Conservation (phyloP, 1,284 basidiomycete species). For the Ceraceosorus bombacis region DNA sequence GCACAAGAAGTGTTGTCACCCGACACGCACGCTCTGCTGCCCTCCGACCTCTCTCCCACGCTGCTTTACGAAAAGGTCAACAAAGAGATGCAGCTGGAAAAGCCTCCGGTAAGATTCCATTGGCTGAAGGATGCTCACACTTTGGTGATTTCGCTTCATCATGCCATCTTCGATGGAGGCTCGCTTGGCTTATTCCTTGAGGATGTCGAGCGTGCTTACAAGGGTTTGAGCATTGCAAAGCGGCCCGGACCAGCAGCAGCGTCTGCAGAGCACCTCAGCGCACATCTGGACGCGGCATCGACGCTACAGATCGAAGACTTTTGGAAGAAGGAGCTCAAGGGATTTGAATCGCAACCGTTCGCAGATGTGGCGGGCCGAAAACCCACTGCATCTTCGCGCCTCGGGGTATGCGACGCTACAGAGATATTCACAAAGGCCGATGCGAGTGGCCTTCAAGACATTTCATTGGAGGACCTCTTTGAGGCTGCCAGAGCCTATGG, state of each 20-base stretch:
- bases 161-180: slow-evolving; percentile 18
- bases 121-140: too few relatives aligned
- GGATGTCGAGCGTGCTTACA: slow-evolving; percentile 1
- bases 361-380: slow-evolving; percentile 9
- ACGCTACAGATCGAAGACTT: slow-evolving; percentile 6
- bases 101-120: too few relatives aligned
- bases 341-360: slow-evolving; percentile 8
- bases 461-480: neutral
- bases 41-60: too few relatives aligned
- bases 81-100: too few relatives aligned
- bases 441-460: too few relatives aligned
- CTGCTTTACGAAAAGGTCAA: too few relatives aligned
- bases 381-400: neutral
- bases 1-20: too few relatives aligned
- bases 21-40: too few relatives aligned
- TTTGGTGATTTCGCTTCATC: slow-evolving; percentile 10
- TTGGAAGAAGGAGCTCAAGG: slow-evolving; percentile 10
- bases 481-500: neutral
- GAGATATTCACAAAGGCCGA: too few relatives aligned
- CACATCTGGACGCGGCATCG: slow-evolving; percentile 3
- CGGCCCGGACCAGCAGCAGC: neutral
- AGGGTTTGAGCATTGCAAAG: neutral
- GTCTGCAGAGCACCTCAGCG: neutral
- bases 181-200: slow-evolving; percentile 11
- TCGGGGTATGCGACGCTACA: too few relatives aligned